Evolutionary conservation across 805 yeast genomes (phyloP).

Genomic region (Middelhovenomyces tepae): DNA sequence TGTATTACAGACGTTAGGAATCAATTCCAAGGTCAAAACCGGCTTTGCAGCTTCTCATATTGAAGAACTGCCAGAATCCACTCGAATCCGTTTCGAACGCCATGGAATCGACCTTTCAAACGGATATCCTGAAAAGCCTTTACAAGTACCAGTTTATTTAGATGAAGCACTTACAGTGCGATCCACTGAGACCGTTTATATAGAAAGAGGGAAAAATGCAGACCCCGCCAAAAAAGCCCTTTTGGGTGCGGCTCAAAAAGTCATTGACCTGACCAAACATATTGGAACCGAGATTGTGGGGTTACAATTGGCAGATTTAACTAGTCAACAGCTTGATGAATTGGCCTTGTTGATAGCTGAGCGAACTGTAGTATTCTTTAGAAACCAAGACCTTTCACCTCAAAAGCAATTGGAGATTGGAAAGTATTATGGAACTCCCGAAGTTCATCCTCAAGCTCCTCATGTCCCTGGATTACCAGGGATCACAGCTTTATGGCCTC

Average conservation of each 20-base stretch:
- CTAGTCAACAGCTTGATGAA: conserved; percentile 38
- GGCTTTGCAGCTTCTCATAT: too few relatives aligned
- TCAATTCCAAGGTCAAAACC: too few relatives aligned
- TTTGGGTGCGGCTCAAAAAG: conserved; percentile 38
- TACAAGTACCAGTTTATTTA: conserved; percentile 30
- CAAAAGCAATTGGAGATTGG: conserved; percentile 38
- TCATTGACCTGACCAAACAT: conserved; percentile 36
- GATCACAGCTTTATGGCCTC: conserved; percentile 36
- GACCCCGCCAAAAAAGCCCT: conserved; percentile 33
- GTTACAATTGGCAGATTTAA: conserved; percentile 35
- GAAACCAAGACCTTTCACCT: conserved; percentile 39
- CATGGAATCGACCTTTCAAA: conserved; percentile 31
- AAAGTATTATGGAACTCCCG: conserved; percentile 38
- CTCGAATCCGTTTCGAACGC: conserved; percentile 30
- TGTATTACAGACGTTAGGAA: too few relatives aligned
- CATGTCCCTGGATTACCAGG: conserved; percentile 33
- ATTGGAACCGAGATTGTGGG: conserved; percentile 45
- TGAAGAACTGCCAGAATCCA: too few relatives aligned
- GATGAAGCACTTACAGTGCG: conserved; percentile 35
- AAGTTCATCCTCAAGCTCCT: conserved; percentile 33
- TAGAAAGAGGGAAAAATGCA: conserved; percentile 31
- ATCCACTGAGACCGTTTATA: conserved; percentile 24
- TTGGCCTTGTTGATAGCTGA: conserved; percentile 40
- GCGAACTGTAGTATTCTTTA: conserved; percentile 44
- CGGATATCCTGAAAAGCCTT: conserved; percentile 36